Evolutionary conservation across 805 yeast species (phyloP).

Genomic region (Lipomyces orientalis): DNA sequence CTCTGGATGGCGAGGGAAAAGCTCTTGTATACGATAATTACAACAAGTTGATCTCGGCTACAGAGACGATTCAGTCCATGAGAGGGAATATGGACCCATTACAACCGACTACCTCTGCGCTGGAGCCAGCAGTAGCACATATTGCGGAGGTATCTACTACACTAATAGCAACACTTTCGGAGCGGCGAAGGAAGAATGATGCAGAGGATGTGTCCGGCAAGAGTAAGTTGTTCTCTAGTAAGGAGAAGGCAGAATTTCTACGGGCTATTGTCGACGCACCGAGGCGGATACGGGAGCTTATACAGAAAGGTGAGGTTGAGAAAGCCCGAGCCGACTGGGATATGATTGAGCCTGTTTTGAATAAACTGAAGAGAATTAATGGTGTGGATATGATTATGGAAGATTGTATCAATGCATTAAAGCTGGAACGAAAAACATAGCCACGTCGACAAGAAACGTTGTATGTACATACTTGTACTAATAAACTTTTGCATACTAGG

Average conservation of each 20-base stretch:
- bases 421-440: neutral
- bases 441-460: neutral
- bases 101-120: slow-evolving; percentile 35
- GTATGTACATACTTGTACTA: neutral
- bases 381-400: slow-evolving; percentile 24
- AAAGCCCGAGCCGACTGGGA: slow-evolving; percentile 29
- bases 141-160: slow-evolving; percentile 36
- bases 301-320: slow-evolving; percentile 15
- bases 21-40: slow-evolving; percentile 42
- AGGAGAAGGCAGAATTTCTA: slow-evolving; percentile 9
- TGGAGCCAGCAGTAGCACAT: slow-evolving; percentile 35
- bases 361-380: slow-evolving; percentile 2
- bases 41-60: slow-evolving; percentile 38
- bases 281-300: slow-evolving; percentile 14
- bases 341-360: slow-evolving; percentile 19
- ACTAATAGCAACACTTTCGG: slow-evolving; percentile 29
- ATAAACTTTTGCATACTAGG: neutral
- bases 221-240: neutral
- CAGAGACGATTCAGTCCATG: slow-evolving; percentile 37
- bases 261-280: slow-evolving; percentile 25
- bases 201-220: neutral
- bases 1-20: slow-evolving; percentile 41
- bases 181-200: slow-evolving; percentile 11
- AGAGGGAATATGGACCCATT: slow-evolving; percentile 36
- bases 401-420: slow-evolving; percentile 12